A percentile compares a stretch with the other conserved stretches of the same genome.
These are phyloP conservation scores for Kregervanrija fluxuum DNA, from an alignment of 805 yeast species.

Conservation along the genomic window DNA sequence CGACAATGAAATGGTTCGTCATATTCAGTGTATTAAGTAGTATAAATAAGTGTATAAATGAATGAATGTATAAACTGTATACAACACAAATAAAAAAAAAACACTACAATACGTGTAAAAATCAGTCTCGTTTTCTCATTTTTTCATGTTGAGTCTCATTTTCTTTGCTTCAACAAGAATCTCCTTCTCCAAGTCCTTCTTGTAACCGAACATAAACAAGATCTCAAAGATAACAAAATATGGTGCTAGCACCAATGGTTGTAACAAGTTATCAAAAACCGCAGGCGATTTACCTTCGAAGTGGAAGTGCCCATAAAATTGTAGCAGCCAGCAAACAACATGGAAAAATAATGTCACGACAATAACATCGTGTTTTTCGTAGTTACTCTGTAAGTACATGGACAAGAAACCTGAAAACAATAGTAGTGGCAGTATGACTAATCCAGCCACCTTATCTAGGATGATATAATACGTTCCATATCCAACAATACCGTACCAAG, in stretches of 20 bases:
- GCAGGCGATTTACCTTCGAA: slow-evolving; percentile 87
- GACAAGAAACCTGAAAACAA: slow-evolving; percentile 14
- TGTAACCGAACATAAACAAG: slow-evolving; percentile 59
- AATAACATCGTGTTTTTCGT: no score
- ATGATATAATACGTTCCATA: slow-evolving; percentile 54
- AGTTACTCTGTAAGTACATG: no score
- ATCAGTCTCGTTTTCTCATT: neutral
- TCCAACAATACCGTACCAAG: slow-evolving; percentile 39
- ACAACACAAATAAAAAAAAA: neutral
- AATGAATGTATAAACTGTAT: neutral
- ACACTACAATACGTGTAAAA: neutral
- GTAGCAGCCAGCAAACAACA: slow-evolving; percentile 64
- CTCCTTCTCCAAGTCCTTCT: slow-evolving; percentile 39
- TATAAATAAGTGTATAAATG: neutral
- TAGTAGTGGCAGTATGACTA: slow-evolving; percentile 34
- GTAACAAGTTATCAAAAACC: slow-evolving; percentile 69
- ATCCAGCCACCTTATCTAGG: slow-evolving; percentile 47
- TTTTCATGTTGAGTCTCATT: slow-evolving; percentile 7
- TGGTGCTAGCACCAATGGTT: slow-evolving; percentile 87
- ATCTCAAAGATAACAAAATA: slow-evolving; percentile 79
- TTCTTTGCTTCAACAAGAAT: slow-evolving; percentile 43
- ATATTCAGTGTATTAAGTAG: neutral
- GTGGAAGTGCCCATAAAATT: slow-evolving; percentile 81
- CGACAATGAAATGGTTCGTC: slow-evolving; percentile 23
- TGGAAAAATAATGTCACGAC: slow-evolving; percentile 33